Conservation (phyloP, 306 rosid genomes). For the Acacia confusa region DNA sequence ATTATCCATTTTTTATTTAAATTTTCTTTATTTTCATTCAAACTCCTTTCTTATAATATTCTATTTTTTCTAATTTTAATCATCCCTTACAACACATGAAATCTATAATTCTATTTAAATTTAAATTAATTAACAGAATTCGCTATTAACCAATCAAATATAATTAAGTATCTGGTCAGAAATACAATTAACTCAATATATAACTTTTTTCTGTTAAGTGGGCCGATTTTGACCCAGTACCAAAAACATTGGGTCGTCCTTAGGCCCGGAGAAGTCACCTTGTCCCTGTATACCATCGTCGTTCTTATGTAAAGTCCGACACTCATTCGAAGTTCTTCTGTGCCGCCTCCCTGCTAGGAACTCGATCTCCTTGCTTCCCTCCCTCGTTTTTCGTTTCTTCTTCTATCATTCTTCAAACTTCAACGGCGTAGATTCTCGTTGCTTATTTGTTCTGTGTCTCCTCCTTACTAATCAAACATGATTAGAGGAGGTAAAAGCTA, state of each 20-base stretch:
- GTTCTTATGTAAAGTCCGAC: not conserved
- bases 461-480: conserved; percentile 27
- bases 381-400: not conserved
- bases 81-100: too few relatives aligned
- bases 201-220: too few relatives aligned
- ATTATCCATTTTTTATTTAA: too few relatives aligned
- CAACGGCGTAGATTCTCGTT: not conserved
- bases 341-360: conserved; percentile 9
- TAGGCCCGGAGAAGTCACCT: not conserved
- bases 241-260: not conserved
- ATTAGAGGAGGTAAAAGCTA: conserved; percentile 72
- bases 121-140: too few relatives aligned
- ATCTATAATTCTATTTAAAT: too few relatives aligned
- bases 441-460: not conserved
- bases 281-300: not conserved
- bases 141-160: too few relatives aligned
- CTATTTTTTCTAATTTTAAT: too few relatives aligned
- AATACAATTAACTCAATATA: too few relatives aligned
- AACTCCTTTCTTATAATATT: too few relatives aligned
- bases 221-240: not conserved
- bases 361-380: not conserved
- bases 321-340: not conserved
- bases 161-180: too few relatives aligned
- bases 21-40: too few relatives aligned
- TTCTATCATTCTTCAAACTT: not conserved